Base-by-base conservation (phyloP, 352 stramenopile genomes). In the Phytopythium kandeliae region DNA sequence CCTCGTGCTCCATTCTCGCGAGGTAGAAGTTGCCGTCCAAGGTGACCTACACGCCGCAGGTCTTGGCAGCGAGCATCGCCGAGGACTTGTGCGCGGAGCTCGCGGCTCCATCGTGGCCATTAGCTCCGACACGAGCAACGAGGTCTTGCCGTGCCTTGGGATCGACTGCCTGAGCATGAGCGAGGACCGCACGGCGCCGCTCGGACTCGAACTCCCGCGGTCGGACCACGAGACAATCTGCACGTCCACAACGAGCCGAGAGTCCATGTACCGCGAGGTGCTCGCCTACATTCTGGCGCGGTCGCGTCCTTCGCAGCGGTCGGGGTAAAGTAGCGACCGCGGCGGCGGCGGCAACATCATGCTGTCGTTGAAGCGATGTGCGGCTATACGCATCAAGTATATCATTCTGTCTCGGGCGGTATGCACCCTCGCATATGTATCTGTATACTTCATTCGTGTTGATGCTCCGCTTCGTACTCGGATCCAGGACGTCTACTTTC, bases 161-260 rank as follows among this genome's bases (percentile, higher is more conserved):
- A 88, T 92, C 43, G 76, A 85, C 47, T 88, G 74, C 51, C 60
- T 94, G 22, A 94, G 81, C 51, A 68, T 92, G 0, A 77, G 61
- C 4, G 84, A 94, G 44, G 71, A 75, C 6, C 65, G 52, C 11
- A 58, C 81, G 4, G 70, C 84, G 1, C 80, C 78, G 12, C 57
- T 94, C 22, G 84, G 67, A 1, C 71, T 94, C 9, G 84, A 80
- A 7, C 56, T 92, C 28, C 47, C 65, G 0, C 60, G 68, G 47
- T 66, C 78, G 12, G 77, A 94, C 45, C 84, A 94, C 71, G 92
- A 92, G 80, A 89, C 82, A 15, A 94, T 94, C 55, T 94, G 80
- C 68, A 94, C 92, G 58, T 72, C 74, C 17, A 86, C 86, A 62
- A 71, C 58, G 22, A 36, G 58, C 21, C 50, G 78, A 26, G 74